phyloP scores from a whole-genome alignment of 768 basidiomycete genomes.

The Boletus vermiculosoides region DNA sequence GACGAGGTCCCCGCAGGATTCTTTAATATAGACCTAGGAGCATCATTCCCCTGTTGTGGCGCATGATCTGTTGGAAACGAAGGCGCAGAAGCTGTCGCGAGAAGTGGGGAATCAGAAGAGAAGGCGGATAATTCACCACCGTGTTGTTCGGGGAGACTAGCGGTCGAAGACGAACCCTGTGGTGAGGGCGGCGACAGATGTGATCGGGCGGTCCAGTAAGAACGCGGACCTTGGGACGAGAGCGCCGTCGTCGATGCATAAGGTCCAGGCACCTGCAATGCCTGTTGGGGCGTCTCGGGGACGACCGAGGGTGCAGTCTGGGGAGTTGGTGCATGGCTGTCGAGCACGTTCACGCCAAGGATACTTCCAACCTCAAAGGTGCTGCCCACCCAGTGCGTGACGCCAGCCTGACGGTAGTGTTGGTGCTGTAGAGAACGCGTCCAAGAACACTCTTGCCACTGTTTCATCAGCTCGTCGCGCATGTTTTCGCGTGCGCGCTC shows the following conservation, averaged over 20 bases:
- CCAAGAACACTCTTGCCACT: conserved; percentile 73
- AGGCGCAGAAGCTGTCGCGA: conserved; percentile 12
- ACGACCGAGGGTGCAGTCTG: background rate
- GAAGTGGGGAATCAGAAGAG: conserved; percentile 28
- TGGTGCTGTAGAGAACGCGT: conserved; percentile 41
- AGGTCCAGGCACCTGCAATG: background rate
- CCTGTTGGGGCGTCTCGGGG: conserved; percentile 3
- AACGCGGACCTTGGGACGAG: conserved; percentile 21
- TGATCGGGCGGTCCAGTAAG: conserved; percentile 23
- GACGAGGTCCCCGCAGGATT: conserved; percentile 8
- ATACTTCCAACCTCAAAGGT: conserved; percentile 80
- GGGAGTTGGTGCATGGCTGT: conserved; percentile 19
- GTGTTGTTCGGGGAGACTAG: conserved; percentile 14
- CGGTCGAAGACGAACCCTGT: conserved; percentile 13
- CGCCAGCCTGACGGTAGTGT: background rate
- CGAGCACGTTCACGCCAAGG: conserved; percentile 63
- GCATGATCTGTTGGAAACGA: conserved; percentile 5
- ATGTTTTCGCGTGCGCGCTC: conserved; percentile 49
- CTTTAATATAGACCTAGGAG: conserved; percentile 29
- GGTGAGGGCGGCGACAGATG: conserved; percentile 16
- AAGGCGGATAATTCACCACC: conserved; percentile 11
- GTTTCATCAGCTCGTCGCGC: conserved; percentile 54
- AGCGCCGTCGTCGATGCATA: conserved; percentile 21
- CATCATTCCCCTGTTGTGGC: conserved; percentile 6
- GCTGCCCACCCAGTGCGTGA: conserved; percentile 60